A percentile compares a stretch with the other conserved stretches of the same genome.
Evolutionary conservation across 2,329 filamentous ascomycete species (phyloP).

Genomic region (Alternaria triticina): DNA sequence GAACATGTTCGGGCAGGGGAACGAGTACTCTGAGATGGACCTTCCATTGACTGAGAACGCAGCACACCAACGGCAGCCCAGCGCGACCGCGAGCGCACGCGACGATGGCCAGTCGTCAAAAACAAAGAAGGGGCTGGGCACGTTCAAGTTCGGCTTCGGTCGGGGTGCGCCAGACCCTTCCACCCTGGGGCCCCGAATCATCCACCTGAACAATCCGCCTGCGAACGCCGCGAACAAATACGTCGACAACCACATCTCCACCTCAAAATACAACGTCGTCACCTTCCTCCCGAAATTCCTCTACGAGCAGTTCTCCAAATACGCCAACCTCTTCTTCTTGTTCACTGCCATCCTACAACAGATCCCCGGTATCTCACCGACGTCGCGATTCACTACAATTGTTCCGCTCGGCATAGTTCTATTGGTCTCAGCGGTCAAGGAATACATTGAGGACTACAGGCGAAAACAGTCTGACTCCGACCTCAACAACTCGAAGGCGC

Average conservation of each 20-base stretch:
- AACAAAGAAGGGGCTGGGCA: conserved; percentile 56
- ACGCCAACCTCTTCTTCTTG: conserved; percentile 98
- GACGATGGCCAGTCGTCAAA: conserved; percentile 34
- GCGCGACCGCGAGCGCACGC: conserved; percentile 51
- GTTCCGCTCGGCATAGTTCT: conserved; percentile 90
- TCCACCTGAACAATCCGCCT: conserved; percentile 94
- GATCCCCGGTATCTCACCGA: conserved; percentile 92
- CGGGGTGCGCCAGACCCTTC: conserved; percentile 85
- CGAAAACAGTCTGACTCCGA: conserved; percentile 84
- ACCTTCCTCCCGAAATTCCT: conserved; percentile 97
- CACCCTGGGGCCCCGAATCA: conserved; percentile 87
- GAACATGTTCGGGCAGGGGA: conserved; percentile 85
- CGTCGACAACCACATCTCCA: conserved; percentile 95
- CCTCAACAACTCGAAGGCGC: conserved; percentile 86
- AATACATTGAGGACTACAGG: conserved; percentile 91
- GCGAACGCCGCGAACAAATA: conserved; percentile 91
- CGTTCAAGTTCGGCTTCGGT: conserved; percentile 94
- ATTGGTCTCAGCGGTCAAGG: conserved; percentile 93
- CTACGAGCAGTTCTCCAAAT: conserved; percentile 98
- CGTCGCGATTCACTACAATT: conserved; percentile 95
- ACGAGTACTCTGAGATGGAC: conserved; percentile 96
- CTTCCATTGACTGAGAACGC: conserved; percentile 85
- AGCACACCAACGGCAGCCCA: conserved; percentile 52
- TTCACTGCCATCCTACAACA: conserved; percentile 95
- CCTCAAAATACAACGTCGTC: conserved; percentile 92